Evolutionary conservation across 139 green algal species (phyloP), one percentile per base, ranked within the genome.

Genomic region (Coelastrella sp.): DNA sequence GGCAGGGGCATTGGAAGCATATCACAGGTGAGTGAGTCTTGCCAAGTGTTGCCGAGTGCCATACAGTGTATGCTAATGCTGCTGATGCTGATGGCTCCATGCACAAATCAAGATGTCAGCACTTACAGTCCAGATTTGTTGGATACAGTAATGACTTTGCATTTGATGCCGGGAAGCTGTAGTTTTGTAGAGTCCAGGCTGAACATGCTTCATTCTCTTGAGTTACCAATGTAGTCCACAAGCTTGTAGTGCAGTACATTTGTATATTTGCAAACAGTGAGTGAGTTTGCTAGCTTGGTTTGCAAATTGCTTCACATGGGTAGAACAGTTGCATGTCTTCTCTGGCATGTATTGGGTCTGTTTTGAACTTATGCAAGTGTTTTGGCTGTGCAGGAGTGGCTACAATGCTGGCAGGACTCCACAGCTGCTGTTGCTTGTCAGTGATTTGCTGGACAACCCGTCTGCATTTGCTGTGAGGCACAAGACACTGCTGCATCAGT

Each of bases 381-480:
- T 45, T 71, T 7, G n/a, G 17, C 40, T 41, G 30, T 81, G 73
- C 73, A 81, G 73, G 73, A 68, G 73, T 67, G 48, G 32, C 11
- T 50, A 48, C 34, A 35, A 32, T 21, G 21, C 34, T 21, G 35
- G 27, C 34, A 48, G 17, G 13, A 53, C 53, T 8, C 53, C 75
- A 23, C 35, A 69, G 37, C 75, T 82, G 75, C 75, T 82, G 75
- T 53, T 82, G 75, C 75, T 82, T 40, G 21, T 37, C 9, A 27
- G 30, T 8, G 35, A 53, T 3, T 45, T 82, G 75, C 35, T 82
- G 51, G 35, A 69, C 30, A 27, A 51, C 21, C 75, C 75, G 17
- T 53, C 75, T 25, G 34, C 21, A 0, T 82, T 82, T 53, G 53
- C 40, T 32, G 53, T 32, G 2, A 23, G 53, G 43, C 25, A 82